A percentile compares a stretch with the other conserved stretches of the same genome.
These are phyloP conservation scores for Lactifluus piperatus DNA, from an alignment of 768 basidiomycete species.

Conservation along the genomic window DNA sequence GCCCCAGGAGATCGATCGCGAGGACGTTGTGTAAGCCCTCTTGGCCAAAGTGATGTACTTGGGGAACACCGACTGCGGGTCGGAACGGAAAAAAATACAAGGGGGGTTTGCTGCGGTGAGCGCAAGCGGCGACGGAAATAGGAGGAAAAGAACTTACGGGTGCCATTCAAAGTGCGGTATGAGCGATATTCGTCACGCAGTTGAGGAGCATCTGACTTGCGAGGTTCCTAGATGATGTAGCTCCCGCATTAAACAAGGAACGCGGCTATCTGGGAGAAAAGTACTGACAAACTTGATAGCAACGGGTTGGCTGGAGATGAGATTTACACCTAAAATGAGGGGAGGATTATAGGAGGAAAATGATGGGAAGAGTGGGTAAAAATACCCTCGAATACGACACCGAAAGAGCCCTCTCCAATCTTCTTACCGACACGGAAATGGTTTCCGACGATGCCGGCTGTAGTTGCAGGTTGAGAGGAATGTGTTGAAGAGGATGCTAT, in stretches of 20 bases:
- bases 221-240: conserved; percentile 56
- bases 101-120: not conserved
- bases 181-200: conserved; percentile 95
- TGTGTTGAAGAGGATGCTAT: conserved; percentile 68
- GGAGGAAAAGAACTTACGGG: conserved; percentile 45
- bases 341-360: not conserved
- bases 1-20: conserved; percentile 93
- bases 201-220: conserved; percentile 98
- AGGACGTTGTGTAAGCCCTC: conserved; percentile 97
- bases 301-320: conserved; percentile 77
- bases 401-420: conserved; percentile 99
- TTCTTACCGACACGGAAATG: conserved; percentile 93
- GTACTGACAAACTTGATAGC: conserved; percentile 92
- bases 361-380: conserved; percentile 9
- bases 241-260: conserved; percentile 10
- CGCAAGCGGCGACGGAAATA: not conserved
- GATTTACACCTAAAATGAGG: conserved; percentile 58
- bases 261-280: not conserved
- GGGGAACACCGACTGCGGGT: conserved; percentile 80
- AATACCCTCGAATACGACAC: conserved; percentile 92
- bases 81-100: not conserved
- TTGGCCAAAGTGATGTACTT: conserved; percentile 98
- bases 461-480: conserved; percentile 46
- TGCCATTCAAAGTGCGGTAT: conserved; percentile 89
- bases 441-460: conserved; percentile 69